Evolutionary conservation across 2,329 filamentous ascomycete species (phyloP).

Genomic region (Aureobasidium sp.): DNA sequence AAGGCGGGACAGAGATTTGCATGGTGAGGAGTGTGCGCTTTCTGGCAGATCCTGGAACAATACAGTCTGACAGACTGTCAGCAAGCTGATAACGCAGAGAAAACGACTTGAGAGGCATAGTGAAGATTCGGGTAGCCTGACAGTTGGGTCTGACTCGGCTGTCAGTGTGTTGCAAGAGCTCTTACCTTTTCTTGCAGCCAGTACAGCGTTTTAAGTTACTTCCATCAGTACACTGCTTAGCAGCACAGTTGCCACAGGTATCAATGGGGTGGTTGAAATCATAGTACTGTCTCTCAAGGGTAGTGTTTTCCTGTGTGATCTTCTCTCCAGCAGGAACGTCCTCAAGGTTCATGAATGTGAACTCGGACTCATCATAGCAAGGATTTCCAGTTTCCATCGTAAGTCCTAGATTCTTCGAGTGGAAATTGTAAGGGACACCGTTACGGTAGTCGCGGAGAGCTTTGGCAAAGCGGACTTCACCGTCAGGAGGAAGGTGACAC

Average conservation of each 20-base stretch:
- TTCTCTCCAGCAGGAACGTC: background rate
- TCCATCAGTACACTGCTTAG: background rate
- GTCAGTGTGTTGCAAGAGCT: no score
- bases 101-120: no score
- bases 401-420: background rate
- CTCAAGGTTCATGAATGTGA: background rate
- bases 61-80: background rate
- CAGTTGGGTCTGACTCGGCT: no score
- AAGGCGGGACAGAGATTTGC: background rate
- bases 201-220: background rate
- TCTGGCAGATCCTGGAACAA: background rate
- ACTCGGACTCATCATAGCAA: background rate
- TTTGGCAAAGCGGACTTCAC: background rate
- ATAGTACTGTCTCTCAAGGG: background rate
- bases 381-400: background rate
- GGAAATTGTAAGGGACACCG: background rate
- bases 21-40: background rate
- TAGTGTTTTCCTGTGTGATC: background rate
- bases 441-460: background rate
- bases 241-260: background rate
- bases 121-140: no score
- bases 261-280: background rate
- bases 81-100: background rate
- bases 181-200: conserved; percentile 3
- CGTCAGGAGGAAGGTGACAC: background rate